Conservation (phyloP, 768 basidiomycete genomes). For the Serendipita vermifera region DNA sequence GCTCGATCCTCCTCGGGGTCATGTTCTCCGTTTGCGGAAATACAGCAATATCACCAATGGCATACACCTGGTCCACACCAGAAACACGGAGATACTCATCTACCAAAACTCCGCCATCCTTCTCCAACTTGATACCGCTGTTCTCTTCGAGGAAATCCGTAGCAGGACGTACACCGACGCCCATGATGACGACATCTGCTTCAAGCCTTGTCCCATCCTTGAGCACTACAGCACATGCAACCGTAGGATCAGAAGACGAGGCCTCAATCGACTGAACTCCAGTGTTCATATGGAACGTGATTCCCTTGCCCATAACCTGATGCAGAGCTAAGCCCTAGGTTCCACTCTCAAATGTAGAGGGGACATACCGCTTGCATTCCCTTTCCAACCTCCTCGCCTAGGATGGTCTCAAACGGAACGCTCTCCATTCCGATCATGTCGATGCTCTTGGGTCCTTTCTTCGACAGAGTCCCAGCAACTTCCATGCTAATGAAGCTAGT, state of each 20-base stretch:
- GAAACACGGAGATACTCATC: slow-evolving; percentile 58
- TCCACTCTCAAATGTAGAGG: neutral
- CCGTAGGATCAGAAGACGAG: slow-evolving; percentile 35
- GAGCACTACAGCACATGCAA: slow-evolving; percentile 54
- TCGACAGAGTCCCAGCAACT: slow-evolving; percentile 59
- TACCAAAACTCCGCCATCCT: slow-evolving; percentile 63
- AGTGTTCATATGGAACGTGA: slow-evolving; percentile 70
- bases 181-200: slow-evolving; percentile 73
- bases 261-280: slow-evolving; percentile 55
- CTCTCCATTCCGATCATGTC: slow-evolving; percentile 76
- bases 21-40: slow-evolving; percentile 48
- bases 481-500: slow-evolving; percentile 91
- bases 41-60: slow-evolving; percentile 74
- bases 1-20: slow-evolving; percentile 51
- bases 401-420: slow-evolving; percentile 64
- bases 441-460: slow-evolving; percentile 65
- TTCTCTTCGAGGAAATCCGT: slow-evolving; percentile 64
- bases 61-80: slow-evolving; percentile 43
- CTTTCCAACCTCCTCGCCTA: slow-evolving; percentile 68
- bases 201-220: slow-evolving; percentile 47
- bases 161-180: slow-evolving; percentile 73
- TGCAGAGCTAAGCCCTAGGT: neutral
- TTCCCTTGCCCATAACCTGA: slow-evolving; percentile 36
- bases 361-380: slow-evolving; percentile 57
- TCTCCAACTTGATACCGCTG: slow-evolving; percentile 45